phyloP scores from a whole-genome alignment of 257 asterid genomes.

The Nicotiana obtusifolia region DNA sequence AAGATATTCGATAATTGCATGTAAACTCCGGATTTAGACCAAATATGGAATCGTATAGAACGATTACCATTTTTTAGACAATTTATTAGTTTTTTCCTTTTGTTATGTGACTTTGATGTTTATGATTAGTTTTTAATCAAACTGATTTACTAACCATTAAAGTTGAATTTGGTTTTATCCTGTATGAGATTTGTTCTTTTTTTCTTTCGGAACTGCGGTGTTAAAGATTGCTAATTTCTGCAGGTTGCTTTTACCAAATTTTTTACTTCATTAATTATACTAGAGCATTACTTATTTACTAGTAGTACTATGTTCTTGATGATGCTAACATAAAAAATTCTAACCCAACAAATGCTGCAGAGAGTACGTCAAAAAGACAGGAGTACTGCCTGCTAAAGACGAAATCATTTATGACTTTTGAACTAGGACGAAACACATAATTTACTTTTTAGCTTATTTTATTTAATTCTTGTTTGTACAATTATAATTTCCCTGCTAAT shows the following conservation, averaged over 20 bases:
- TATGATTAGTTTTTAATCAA: neutral
- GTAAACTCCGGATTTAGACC: neutral
- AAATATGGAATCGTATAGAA: neutral
- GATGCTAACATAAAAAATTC: neutral
- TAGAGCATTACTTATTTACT: neutral
- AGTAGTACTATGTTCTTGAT: neutral
- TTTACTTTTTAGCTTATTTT: neutral
- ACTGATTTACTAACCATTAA: neutral
- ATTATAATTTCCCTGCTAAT: neutral
- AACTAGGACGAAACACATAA: neutral
- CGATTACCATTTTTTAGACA: neutral
- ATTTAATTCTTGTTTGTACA: neutral
- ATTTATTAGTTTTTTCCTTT: neutral
- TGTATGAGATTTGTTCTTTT: no score
- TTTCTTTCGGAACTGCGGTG: neutral
- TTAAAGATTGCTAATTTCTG: neutral
- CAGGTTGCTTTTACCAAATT: neutral
- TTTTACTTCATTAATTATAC: neutral
- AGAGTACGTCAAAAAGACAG: neutral
- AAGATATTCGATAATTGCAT: no score
- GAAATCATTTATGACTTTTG: constrained; percentile 4
- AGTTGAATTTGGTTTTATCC: neutral
- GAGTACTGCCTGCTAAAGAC: constrained; percentile 5
- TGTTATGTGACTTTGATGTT: neutral
- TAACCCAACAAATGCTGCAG: neutral